These are phyloP conservation scores for Pueraria montana DNA, from an alignment of 306 rosid genomes.

Conservation along the genomic window DNA sequence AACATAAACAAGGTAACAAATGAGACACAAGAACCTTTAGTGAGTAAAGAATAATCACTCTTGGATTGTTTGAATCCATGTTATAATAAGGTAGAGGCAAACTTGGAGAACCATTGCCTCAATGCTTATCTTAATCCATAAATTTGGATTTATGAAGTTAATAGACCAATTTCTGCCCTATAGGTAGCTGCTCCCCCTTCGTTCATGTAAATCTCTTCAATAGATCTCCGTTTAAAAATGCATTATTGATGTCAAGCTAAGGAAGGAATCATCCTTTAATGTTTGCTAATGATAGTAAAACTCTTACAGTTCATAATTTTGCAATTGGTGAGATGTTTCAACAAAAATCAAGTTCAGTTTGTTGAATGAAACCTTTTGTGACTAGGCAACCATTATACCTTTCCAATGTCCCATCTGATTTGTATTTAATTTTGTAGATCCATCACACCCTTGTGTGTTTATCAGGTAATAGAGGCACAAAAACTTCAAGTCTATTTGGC, in stretches of 20 bases:
- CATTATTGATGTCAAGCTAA: neutral
- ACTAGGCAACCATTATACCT: no score
- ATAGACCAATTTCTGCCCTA: neutral
- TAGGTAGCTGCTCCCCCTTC: neutral
- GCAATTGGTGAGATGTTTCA: neutral
- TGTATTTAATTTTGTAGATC: no score
- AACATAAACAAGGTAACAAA: neutral
- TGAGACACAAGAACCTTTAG: neutral
- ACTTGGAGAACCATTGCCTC: neutral
- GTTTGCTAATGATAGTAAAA: neutral
- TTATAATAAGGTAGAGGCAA: neutral
- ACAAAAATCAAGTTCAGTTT: no score
- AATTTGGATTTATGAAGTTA: neutral
- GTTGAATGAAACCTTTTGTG: no score
- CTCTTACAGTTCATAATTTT: neutral
- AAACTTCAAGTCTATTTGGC: no score
- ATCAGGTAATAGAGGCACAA: no score
- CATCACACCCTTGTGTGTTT: no score
- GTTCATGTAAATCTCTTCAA: neutral
- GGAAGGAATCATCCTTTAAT: neutral
- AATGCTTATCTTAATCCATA: neutral
- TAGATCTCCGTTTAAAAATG: neutral
- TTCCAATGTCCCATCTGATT: no score
- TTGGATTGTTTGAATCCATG: neutral
- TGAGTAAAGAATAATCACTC: neutral